Conservation (phyloP, 2,329 filamentous ascomycete species). For the Periconia sp. region DNA sequence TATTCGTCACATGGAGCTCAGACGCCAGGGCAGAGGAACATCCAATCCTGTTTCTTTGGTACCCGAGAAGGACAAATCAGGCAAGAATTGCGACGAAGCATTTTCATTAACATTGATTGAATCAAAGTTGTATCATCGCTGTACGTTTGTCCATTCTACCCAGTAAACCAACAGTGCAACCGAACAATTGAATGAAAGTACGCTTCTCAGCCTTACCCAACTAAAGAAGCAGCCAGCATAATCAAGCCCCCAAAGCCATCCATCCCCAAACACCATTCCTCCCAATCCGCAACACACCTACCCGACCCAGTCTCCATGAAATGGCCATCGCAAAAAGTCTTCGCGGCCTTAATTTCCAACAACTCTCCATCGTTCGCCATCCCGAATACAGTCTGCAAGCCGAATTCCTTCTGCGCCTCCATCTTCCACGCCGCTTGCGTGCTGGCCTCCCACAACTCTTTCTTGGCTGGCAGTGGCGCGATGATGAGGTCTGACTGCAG, state of each 20-base stretch:
- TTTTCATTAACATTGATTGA: too few species aligned
- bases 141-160: too few species aligned
- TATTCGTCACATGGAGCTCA: too few species aligned
- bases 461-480: constrained; percentile 47
- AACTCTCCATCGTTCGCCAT: constrained; percentile 38
- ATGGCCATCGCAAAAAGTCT: constrained; percentile 25
- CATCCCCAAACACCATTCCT: constrained; percentile 51
- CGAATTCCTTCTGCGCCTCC: constrained; percentile 29
- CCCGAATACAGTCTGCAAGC: constrained; percentile 25
- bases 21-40: too few species aligned
- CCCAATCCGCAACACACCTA: constrained; percentile 39
- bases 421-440: constrained; percentile 40
- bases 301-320: constrained; percentile 10
- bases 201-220: constrained; percentile 3
- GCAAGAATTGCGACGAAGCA: too few species aligned
- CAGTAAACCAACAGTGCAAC: too few species aligned
- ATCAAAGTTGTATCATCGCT: too few species aligned
- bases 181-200: too few species aligned
- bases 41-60: too few species aligned
- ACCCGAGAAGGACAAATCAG: too few species aligned
- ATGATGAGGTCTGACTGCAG: constrained; percentile 41
- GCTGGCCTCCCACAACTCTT: constrained; percentile 49
- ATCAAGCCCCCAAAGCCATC: constrained; percentile 50
- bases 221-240: constrained; percentile 48
- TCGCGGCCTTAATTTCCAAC: constrained; percentile 28